Evolutionary conservation across 208 protist species (phyloP).

Genomic region (Trypanosoma platydactyli): DNA sequence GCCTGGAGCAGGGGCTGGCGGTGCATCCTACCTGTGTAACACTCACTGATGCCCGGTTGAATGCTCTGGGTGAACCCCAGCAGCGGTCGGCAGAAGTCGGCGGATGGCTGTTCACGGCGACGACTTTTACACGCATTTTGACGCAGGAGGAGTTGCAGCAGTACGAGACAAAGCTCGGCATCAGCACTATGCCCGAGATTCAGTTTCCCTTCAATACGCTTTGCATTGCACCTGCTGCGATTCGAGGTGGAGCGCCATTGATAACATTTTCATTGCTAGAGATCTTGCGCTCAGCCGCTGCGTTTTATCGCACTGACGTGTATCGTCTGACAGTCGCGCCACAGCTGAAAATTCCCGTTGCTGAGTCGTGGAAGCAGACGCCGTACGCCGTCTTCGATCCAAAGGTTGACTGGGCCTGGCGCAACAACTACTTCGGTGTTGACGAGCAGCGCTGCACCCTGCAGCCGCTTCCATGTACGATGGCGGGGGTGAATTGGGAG

Average conservation of each 20-base stretch:
- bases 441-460: conserved; percentile 13
- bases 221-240: conserved; percentile 23
- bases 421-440: conserved; percentile 75
- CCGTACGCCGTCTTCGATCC: conserved; percentile 61
- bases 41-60: not conserved
- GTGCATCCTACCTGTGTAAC: conserved; percentile 2
- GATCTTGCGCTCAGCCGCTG: conserved; percentile 46
- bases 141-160: conserved; percentile 51
- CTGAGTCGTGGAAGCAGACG: conserved; percentile 52
- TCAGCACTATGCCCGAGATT: conserved; percentile 72
- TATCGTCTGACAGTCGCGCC: conserved; percentile 34
- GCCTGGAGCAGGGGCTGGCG: conserved; percentile 34
- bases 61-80: conserved; percentile 8
- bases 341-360: conserved; percentile 63
- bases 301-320: conserved; percentile 59
- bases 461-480: conserved; percentile 30
- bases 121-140: conserved; percentile 64
- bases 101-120: conserved; percentile 61
- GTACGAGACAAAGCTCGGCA: conserved; percentile 46
- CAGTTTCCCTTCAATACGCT: conserved; percentile 69
- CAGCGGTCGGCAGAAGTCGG: conserved; percentile 28
- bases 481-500: conserved; percentile 73
- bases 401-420: conserved; percentile 85
- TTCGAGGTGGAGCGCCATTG: conserved; percentile 20
- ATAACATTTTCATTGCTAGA: conserved; percentile 52